Evolutionary conservation across 75 land plant species (phyloP).

Genomic region (Cupressus sempervirens): DNA sequence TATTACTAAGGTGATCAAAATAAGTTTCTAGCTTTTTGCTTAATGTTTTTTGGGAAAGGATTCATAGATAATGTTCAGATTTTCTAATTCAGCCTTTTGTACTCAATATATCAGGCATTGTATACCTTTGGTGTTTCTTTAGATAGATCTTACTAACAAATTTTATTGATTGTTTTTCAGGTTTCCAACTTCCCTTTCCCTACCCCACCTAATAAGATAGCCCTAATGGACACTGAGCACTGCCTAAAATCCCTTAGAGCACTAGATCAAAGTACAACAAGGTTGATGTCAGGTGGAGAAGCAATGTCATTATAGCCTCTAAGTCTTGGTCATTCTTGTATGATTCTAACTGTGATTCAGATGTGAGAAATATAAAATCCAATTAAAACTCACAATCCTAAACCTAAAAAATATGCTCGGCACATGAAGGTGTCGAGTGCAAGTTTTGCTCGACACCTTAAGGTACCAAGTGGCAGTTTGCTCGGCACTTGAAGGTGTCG

Average conservation of each 20-base stretch:
- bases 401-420: too few species aligned
- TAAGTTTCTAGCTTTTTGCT: neutral
- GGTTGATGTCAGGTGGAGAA: slow-evolving; percentile 63
- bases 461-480: too few species aligned
- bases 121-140: neutral
- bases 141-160: neutral
- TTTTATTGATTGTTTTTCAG: slow-evolving; percentile 34
- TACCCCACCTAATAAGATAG: slow-evolving; percentile 62
- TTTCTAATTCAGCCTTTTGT: neutral
- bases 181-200: slow-evolving; percentile 95
- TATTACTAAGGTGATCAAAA: slow-evolving; percentile 73
- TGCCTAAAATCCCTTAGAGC: slow-evolving; percentile 83
- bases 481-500: too few species aligned
- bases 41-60: neutral
- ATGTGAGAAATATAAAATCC: too few species aligned
- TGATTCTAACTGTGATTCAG: slow-evolving; percentile 83
- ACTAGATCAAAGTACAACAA: slow-evolving; percentile 51
- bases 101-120: neutral
- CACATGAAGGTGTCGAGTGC: too few species aligned
- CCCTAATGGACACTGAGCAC: slow-evolving; percentile 67
- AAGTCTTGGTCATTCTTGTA: slow-evolving; percentile 94
- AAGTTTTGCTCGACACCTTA: too few species aligned
- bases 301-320: slow-evolving; percentile 91
- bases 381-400: too few species aligned
- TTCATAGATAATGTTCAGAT: neutral